Evolutionary conservation across 2,329 filamentous ascomycete species (phyloP).

Genomic region (Zymoseptoria pseudotritici): DNA sequence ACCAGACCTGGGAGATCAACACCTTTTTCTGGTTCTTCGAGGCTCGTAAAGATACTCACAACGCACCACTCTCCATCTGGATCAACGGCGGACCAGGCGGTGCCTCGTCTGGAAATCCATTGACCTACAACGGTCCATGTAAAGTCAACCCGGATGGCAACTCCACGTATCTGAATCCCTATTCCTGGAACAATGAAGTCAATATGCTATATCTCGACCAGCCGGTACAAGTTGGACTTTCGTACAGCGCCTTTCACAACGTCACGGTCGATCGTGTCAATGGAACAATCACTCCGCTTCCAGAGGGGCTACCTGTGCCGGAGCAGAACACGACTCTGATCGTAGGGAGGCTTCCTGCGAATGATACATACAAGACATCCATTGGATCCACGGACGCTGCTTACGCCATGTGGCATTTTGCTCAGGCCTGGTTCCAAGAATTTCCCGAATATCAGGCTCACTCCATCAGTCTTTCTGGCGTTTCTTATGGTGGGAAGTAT

Average conservation of each 20-base stretch:
- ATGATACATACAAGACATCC: slow-evolving; percentile 33
- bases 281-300: slow-evolving; percentile 36
- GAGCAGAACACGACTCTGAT: slow-evolving; percentile 6
- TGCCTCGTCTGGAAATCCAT: slow-evolving; percentile 59
- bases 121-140: slow-evolving; percentile 50
- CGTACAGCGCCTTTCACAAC: slow-evolving; percentile 57
- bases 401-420: slow-evolving; percentile 55
- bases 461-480: slow-evolving; percentile 52
- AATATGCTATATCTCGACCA: slow-evolving; percentile 56
- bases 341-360: slow-evolving; percentile 1
- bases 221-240: slow-evolving; percentile 64
- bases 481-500: slow-evolving; percentile 39
- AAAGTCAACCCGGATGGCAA: slow-evolving; percentile 37
- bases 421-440: slow-evolving; percentile 50
- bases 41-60: slow-evolving; percentile 24
- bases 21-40: slow-evolving; percentile 58
- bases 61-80: slow-evolving; percentile 53
- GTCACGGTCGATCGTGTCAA: slow-evolving; percentile 43
- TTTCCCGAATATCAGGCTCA: slow-evolving; percentile 28
- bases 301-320: slow-evolving; percentile 31
- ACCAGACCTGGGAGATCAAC: slow-evolving; percentile 21
- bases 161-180: slow-evolving; percentile 45
- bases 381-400: slow-evolving; percentile 32
- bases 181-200: slow-evolving; percentile 57
- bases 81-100: slow-evolving; percentile 61